These are phyloP conservation scores for Fusarium palustre DNA, from an alignment of 2,329 filamentous ascomycete genomes.

Conservation along the genomic window DNA sequence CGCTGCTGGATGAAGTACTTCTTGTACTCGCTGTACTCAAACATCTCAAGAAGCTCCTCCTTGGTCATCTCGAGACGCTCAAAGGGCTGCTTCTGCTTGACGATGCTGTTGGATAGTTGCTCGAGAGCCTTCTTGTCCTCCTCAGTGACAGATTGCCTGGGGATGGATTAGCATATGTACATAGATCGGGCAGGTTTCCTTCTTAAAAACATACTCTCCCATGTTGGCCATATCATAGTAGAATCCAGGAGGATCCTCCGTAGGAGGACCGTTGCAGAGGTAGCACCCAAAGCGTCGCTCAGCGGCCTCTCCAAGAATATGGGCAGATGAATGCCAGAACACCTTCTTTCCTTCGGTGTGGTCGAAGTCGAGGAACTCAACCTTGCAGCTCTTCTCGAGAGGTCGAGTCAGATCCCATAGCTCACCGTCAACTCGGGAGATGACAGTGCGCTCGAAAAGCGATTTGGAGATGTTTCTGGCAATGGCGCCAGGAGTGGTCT, in stretches of 20 bases:
- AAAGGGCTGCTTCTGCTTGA: slow-evolving; percentile 97
- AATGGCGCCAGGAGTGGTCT: slow-evolving; percentile 87
- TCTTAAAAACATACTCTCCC: slow-evolving; percentile 50
- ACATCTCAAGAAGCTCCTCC: slow-evolving; percentile 92
- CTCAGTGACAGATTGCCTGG: slow-evolving; percentile 76
- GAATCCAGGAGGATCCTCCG: slow-evolving; percentile 81
- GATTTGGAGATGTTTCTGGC: slow-evolving; percentile 85
- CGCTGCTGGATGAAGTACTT: slow-evolving; percentile 85
- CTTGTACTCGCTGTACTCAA: slow-evolving; percentile 98
- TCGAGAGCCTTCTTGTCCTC: slow-evolving; percentile 90
- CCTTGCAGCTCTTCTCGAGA: slow-evolving; percentile 85
- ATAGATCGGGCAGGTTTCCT: background rate
- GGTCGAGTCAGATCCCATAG: slow-evolving; percentile 95
- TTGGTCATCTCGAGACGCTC: slow-evolving; percentile 90
- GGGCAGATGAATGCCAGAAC: slow-evolving; percentile 97
- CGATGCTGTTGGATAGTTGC: slow-evolving; percentile 81
- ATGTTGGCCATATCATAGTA: slow-evolving; percentile 93
- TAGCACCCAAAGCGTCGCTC: slow-evolving; percentile 92
- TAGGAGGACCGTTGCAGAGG: slow-evolving; percentile 92
- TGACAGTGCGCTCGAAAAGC: slow-evolving; percentile 85
- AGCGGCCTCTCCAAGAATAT: slow-evolving; percentile 93
- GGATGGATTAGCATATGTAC: slow-evolving; percentile 53
- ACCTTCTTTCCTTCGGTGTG: slow-evolving; percentile 77
- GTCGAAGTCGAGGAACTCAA: slow-evolving; percentile 88
- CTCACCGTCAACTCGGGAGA: slow-evolving; percentile 84